Evolutionary conservation across 2,329 filamentous ascomycete genomes (phyloP), one percentile per base, ranked within the genome.

Genomic region (Leptographium wingfieldii): DNA sequence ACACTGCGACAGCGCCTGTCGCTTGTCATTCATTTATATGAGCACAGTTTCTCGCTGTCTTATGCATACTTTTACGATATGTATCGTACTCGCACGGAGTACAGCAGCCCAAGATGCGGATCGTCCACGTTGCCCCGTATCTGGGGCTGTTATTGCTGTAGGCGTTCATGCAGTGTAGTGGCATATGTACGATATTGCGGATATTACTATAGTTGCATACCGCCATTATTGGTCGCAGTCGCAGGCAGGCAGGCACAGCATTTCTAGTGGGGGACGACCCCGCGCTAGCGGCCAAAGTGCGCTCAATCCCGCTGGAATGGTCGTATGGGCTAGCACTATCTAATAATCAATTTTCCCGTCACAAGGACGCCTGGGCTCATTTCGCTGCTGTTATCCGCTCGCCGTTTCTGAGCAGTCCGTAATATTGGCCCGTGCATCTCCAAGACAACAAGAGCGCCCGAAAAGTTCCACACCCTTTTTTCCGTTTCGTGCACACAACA

Each of bases 391-490:
- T n/a, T 27, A 49, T 10, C 46, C 48, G 48, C 25, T 25, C 48
- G 31, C 10, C 22, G 25, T 40, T 49, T 16, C 5, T 25, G n/a
- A 48, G 19, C 48, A 51, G 11, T 22, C 48, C 48, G 25, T 25
- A 35, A 35, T 35, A 49, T 25, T 66, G 65, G 63, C 52, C 64
- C 63, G 64, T 66, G 65, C 63, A 64, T 66, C 65, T 61, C 65
- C 63, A 64, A 65, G 65, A 65, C 65, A 64, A 66, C 62, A 62
- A 33, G 19, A 48, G 59, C 57, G 51, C 58, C 63, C 62, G 58
- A 55, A 63, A 59, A 52, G 48, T 61, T 59, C 63, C 54, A 35
- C 54, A 29, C 27, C 43, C 29, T 38, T 60, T 59, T 60, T 58
- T 33, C 43, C 52, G 52, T 11, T 33, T 38, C 27, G 19, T 22